Percentiles rank a stretch among this genome's conserved stretches.
Evolutionary conservation across 371 early-diverging fungal species (phyloP).

Genomic region (Haplosporangium sp.): DNA sequence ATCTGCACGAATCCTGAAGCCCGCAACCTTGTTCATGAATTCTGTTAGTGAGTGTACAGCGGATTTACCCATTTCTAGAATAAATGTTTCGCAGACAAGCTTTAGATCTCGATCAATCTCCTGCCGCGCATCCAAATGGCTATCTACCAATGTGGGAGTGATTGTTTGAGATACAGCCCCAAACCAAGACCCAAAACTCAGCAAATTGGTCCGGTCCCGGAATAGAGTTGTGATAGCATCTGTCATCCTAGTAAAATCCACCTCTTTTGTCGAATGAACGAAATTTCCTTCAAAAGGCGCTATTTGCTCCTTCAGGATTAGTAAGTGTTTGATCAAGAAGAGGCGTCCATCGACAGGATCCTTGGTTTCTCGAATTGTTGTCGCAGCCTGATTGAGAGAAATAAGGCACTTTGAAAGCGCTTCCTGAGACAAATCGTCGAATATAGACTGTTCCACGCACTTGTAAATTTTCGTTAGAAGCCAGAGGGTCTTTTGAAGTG

Average conservation of each 20-base stretch:
- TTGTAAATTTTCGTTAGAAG: slow-evolving; percentile 84
- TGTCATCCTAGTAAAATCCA: slow-evolving; percentile 75
- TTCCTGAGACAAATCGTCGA: slow-evolving; percentile 88
- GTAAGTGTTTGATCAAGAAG: slow-evolving; percentile 84
- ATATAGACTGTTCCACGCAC: slow-evolving; percentile 77
- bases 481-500: slow-evolving; percentile 83
- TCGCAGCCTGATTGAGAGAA: slow-evolving; percentile 59
- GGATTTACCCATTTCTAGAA: slow-evolving; percentile 71
- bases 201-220: slow-evolving; percentile 34
- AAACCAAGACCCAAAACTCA: slow-evolving; percentile 62
- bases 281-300: slow-evolving; percentile 81
- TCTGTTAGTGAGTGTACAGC: slow-evolving; percentile 74
- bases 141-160: slow-evolving; percentile 70
- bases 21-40: slow-evolving; percentile 77
- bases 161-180: slow-evolving; percentile 69
- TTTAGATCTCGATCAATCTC: slow-evolving; percentile 81
- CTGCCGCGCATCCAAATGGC: slow-evolving; percentile 66
- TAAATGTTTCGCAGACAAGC: slow-evolving; percentile 81
- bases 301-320: slow-evolving; percentile 85
- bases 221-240: slow-evolving; percentile 42
- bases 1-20: slow-evolving; percentile 51
- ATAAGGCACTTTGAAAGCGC: slow-evolving; percentile 78
- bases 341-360: slow-evolving; percentile 79
- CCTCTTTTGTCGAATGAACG: slow-evolving; percentile 75
- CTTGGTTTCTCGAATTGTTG: slow-evolving; percentile 49